Base-by-base conservation (phyloP, 768 basidiomycete genomes). In the Lactifluus volemus region DNA sequence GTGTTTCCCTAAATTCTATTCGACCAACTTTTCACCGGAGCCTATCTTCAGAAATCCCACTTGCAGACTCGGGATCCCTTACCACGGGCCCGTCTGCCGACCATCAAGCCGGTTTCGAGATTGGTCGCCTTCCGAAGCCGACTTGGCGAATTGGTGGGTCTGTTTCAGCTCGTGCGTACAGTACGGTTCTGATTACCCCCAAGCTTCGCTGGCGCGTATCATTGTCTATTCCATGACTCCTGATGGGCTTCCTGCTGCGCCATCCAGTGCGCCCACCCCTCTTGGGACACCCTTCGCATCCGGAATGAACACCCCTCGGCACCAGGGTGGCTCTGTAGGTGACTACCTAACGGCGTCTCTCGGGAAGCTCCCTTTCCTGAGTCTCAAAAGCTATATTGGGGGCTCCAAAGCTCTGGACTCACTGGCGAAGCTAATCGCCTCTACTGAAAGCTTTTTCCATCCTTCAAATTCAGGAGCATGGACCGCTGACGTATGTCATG, bases 391-490 rank as follows among this genome's bases (percentile, higher is more conserved):
- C 3, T 92, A 85, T 70, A 74, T 93, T n/a, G 93, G 80, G 14
- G 93, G 93, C 12, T 89, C 84, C 25, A 89, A 84, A 70, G 89
- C 92, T 4, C 74, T 96, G 58, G 92, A 94, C 70, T 89, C 91
- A 8, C 74, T 96, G n/a, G 84, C 84, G 11, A 86, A 86, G 70
- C 75, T 96, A 63, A 84, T 96, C 65, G 89, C 88, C 7, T 91
- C 90, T 5, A 88, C 85, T 30, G 93, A 96, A 72, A 85, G 85
- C 58, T 93, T 92, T 75, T 96, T 94, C 74, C 92, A 94, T 70
- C 92, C 92, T 0, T 86, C 86, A 10, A 93, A 92, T 68, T 89
- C 89, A 2, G 92, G 92, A 9, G 77, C 81, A 11, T 93, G 90
- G 87, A 90, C 90, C 4, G 74, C 79, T 54, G 86, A 88, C 75